These are phyloP conservation scores for Lasiosphaeris hirsuta DNA, from an alignment of 495 filamentous ascomycete genomes.

Conservation along the genomic window DNA sequence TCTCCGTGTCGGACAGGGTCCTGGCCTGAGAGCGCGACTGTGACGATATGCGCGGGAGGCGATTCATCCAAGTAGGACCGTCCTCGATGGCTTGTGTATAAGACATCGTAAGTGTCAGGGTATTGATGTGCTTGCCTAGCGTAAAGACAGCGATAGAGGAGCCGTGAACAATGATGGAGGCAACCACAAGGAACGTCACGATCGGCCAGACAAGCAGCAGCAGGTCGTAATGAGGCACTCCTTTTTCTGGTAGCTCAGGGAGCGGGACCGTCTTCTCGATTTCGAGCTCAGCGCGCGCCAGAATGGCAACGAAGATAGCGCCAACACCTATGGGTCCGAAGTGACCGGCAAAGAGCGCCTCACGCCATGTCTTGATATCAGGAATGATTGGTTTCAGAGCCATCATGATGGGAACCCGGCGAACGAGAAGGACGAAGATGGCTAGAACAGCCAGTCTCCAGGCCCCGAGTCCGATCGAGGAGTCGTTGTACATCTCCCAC, in stretches of 20 bases:
- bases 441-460: conserved; percentile 90
- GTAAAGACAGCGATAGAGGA: conserved; percentile 98
- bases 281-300: conserved; percentile 87
- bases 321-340: conserved; percentile 98
- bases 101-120: conserved; percentile 89
- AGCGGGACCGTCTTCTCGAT: conserved; percentile 67
- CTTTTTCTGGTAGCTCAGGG: conserved; percentile 50
- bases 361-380: conserved; percentile 97
- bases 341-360: conserved; percentile 95
- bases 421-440: conserved; percentile 90
- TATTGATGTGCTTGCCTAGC: conserved; percentile 97
- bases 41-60: conserved; percentile 85
- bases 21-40: conserved; percentile 82
- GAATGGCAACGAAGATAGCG: conserved; percentile 90
- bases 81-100: conserved; percentile 90
- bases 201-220: conserved; percentile 92
- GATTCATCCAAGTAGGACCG: conserved; percentile 89
- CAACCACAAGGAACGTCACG: conserved; percentile 87
- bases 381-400: conserved; percentile 88
- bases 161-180: conserved; percentile 93
- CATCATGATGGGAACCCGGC: conserved; percentile 95
- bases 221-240: conserved; percentile 60
- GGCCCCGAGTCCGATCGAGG: conserved; percentile 65
- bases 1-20: conserved; percentile 53
- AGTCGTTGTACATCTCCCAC: conserved; percentile 80